phyloP scores from a whole-genome alignment of 2,329 filamentous ascomycete species.

The Cephalotrichum gorgonifer region DNA sequence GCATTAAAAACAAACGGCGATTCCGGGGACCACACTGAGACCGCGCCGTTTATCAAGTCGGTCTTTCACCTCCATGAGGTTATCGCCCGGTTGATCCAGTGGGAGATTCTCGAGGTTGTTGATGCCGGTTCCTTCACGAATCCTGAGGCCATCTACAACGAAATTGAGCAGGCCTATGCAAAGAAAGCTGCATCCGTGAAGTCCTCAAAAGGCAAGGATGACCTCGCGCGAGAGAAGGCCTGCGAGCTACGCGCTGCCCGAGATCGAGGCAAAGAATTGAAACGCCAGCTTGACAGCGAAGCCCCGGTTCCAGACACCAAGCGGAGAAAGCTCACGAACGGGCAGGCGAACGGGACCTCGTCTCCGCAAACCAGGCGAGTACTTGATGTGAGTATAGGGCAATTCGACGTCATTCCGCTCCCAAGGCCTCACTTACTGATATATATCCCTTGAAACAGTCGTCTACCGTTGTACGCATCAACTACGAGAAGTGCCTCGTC shows the following conservation, averaged over 20 bases:
- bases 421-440: neutral
- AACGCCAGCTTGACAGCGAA: slow-evolving; percentile 35
- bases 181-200: slow-evolving; percentile 32
- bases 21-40: slow-evolving; percentile 21
- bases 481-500: slow-evolving; percentile 76
- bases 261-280: slow-evolving; percentile 38
- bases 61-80: slow-evolving; percentile 37
- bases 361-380: slow-evolving; percentile 25
- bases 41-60: slow-evolving; percentile 26
- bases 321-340: slow-evolving; percentile 43
- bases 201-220: slow-evolving; percentile 51
- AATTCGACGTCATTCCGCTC: neutral
- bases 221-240: slow-evolving; percentile 47
- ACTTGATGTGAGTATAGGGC: slow-evolving; percentile 38
- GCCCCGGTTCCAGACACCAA: slow-evolving; percentile 32
- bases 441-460: slow-evolving; percentile 38
- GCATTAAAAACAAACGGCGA: slow-evolving; percentile 19
- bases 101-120: slow-evolving; percentile 59
- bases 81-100: slow-evolving; percentile 45
- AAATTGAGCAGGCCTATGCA: slow-evolving; percentile 54
- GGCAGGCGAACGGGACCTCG: slow-evolving; percentile 20
- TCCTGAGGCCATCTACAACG: slow-evolving; percentile 47
- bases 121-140: slow-evolving; percentile 45
- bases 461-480: slow-evolving; percentile 65
- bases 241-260: slow-evolving; percentile 42